These are phyloP conservation scores for Ogataea trehaloabstinens DNA, from an alignment of 805 yeast genomes.

Conservation along the genomic window DNA sequence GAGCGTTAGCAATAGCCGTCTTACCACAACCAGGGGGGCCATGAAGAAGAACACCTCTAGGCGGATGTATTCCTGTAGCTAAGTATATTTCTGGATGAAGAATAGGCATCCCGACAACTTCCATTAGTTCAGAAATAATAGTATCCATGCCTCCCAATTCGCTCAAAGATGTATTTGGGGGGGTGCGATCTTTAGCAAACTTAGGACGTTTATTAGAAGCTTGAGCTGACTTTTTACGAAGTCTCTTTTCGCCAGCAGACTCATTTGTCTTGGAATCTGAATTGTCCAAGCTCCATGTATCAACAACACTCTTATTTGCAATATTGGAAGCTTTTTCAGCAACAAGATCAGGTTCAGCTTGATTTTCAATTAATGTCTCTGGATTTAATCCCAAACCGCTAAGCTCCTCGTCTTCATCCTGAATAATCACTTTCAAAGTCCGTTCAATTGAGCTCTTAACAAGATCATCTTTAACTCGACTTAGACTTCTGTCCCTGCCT, in stretches of 20 bases:
- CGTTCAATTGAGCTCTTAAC: constrained; percentile 64
- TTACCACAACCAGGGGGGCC: constrained; percentile 99
- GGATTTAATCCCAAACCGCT: constrained; percentile 31
- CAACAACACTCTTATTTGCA: constrained; percentile 74
- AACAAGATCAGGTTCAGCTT: constrained; percentile 47
- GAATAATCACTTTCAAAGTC: constrained; percentile 51
- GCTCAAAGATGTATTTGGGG: constrained; percentile 65
- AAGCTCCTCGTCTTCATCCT: constrained; percentile 62
- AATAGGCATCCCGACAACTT: constrained; percentile 87
- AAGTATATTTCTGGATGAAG: constrained; percentile 88
- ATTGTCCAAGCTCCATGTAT: constrained; percentile 52
- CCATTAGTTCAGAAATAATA: constrained; percentile 83
- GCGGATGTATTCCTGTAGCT: constrained; percentile 91
- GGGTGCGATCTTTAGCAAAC: constrained; percentile 56
- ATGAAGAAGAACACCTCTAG: constrained; percentile 88
- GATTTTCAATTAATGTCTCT: constrained; percentile 13
- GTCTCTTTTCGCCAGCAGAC: neutral
- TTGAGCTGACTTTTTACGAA: constrained; percentile 39
- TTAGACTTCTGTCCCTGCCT: constrained; percentile 61
- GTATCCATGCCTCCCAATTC: constrained; percentile 88
- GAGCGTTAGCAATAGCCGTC: constrained; percentile 91
- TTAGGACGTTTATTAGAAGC: constrained; percentile 39
- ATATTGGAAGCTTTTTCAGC: constrained; percentile 62
- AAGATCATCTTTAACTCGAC: constrained; percentile 63
- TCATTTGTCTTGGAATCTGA: constrained; percentile 8